phyloP scores from a whole-genome alignment of 495 filamentous ascomycete genomes.

The Achaetomiella virescens region DNA sequence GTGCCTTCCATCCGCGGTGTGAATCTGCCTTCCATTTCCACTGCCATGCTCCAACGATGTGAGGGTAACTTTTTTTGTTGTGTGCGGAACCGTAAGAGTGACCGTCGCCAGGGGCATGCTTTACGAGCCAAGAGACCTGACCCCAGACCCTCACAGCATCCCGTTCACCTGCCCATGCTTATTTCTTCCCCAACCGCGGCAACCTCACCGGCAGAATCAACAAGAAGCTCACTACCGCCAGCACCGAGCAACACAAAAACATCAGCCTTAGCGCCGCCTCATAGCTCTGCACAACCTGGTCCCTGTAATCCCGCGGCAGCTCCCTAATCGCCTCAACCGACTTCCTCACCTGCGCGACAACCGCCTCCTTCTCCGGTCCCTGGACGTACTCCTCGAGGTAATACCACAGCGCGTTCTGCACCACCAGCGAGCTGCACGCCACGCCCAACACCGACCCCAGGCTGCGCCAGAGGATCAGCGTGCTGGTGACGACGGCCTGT shows the following conservation, averaged over 20 bases:
- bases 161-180: not conserved
- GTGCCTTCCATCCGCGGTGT: no score
- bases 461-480: slow-evolving; percentile 60
- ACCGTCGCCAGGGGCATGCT: no score
- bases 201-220: slow-evolving; percentile 48
- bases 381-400: slow-evolving; percentile 53
- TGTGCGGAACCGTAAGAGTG: no score
- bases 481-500: slow-evolving; percentile 69
- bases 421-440: slow-evolving; percentile 61
- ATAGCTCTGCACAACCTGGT: slow-evolving; percentile 55
- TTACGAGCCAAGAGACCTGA: no score
- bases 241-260: slow-evolving; percentile 46
- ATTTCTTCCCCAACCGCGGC: slow-evolving; percentile 48
- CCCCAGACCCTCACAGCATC: no score
- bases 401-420: slow-evolving; percentile 63
- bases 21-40: no score
- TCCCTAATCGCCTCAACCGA: slow-evolving; percentile 40
- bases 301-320: slow-evolving; percentile 26
- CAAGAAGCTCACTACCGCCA: slow-evolving; percentile 44
- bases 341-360: slow-evolving; percentile 34
- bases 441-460: slow-evolving; percentile 68
- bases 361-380: slow-evolving; percentile 37
- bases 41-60: no score
- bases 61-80: no score
- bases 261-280: slow-evolving; percentile 50